phyloP scores from a whole-genome alignment of 768 basidiomycete genomes.

The Tricholoma terreum region DNA sequence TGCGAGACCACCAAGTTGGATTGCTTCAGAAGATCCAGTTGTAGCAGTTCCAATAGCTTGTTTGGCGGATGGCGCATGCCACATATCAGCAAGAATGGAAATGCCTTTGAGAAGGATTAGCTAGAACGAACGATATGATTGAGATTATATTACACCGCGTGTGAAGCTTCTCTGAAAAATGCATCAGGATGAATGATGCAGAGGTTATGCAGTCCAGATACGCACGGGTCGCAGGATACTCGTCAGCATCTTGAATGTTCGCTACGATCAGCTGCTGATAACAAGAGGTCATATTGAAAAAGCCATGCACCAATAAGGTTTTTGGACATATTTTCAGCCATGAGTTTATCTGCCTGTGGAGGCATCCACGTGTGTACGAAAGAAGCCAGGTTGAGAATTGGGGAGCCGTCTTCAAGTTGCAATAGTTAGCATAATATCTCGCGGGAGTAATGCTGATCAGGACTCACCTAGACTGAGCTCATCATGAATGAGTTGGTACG shows the following conservation, averaged over 20 bases:
- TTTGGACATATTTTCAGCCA: constrained; percentile 61
- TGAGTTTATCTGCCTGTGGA: constrained; percentile 47
- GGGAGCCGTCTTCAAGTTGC: constrained; percentile 47
- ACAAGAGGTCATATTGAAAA: neutral
- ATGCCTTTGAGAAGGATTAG: constrained; percentile 27
- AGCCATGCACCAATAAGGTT: constrained; percentile 51
- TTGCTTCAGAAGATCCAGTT: constrained; percentile 69
- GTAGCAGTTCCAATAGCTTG: constrained; percentile 69
- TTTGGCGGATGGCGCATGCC: constrained; percentile 65
- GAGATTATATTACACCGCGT: constrained; percentile 19
- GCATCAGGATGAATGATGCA: neutral
- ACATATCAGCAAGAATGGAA: constrained; percentile 56
- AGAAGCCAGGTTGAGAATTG: constrained; percentile 62
- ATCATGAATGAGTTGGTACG: constrained; percentile 56
- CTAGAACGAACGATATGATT: neutral
- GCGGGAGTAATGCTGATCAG: neutral
- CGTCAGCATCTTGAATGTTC: constrained; percentile 41
- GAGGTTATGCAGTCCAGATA: constrained; percentile 5
- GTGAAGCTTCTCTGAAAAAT: constrained; percentile 43
- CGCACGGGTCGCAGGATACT: constrained; percentile 64
- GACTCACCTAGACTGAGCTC: constrained; percentile 58
- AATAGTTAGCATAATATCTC: constrained; percentile 3
- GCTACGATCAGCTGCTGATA: neutral
- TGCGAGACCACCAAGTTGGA: constrained; percentile 72
- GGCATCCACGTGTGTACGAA: constrained; percentile 66